Conservation (phyloP, 2,329 filamentous ascomycete genomes). For the Juglanconis sp. region DNA sequence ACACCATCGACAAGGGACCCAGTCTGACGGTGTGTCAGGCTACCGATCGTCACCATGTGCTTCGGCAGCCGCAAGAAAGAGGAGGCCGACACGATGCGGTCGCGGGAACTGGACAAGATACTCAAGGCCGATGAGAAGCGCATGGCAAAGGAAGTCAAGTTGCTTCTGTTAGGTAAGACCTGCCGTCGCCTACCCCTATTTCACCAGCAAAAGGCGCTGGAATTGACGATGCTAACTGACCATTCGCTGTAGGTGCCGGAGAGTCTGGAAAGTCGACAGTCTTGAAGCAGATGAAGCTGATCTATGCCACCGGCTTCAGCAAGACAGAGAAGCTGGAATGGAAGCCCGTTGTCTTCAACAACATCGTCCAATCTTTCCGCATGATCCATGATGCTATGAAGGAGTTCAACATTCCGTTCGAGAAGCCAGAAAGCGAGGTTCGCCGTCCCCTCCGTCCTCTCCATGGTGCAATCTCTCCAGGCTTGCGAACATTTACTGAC, state of each 20-base stretch:
- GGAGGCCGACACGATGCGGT: constrained; percentile 51
- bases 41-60: constrained; percentile 50
- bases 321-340: constrained; percentile 88
- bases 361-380: constrained; percentile 88
- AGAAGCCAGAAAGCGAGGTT: constrained; percentile 76
- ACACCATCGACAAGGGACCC: not conserved
- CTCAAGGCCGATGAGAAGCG: constrained; percentile 86
- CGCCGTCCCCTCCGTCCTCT: constrained; percentile 26
- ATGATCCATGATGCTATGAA: constrained; percentile 89
- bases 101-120: constrained; percentile 78
- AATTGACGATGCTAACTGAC: constrained; percentile 2
- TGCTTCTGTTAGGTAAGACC: constrained; percentile 78
- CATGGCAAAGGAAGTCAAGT: constrained; percentile 84
- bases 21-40: not conserved
- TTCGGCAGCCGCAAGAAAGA: constrained; percentile 56
- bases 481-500: not conserved
- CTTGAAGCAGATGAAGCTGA: constrained; percentile 98
- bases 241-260: constrained; percentile 63
- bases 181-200: constrained; percentile 20
- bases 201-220: not conserved
- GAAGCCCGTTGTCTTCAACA: constrained; percentile 93
- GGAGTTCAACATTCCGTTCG: constrained; percentile 76
- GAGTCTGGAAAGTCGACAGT: constrained; percentile 96
- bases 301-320: constrained; percentile 89
- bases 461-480: not conserved